Percentiles rank a stretch among this genome's conserved stretches.
These are phyloP conservation scores for Haplosporangium gracile DNA, from an alignment of 192 early-diverging fungal genomes.

Conservation along the genomic window DNA sequence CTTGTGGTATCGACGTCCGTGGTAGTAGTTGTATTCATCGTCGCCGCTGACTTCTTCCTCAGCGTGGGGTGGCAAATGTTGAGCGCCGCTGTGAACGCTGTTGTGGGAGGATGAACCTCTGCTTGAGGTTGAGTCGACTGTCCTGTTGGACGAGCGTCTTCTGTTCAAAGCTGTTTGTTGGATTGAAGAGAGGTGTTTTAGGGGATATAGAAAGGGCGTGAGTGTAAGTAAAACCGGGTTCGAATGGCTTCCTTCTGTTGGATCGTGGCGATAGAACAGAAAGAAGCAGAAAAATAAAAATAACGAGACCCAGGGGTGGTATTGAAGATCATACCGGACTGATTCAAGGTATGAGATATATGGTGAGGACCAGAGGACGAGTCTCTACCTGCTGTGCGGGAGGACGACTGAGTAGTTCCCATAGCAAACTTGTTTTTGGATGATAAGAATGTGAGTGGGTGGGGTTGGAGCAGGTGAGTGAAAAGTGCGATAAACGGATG, in stretches of 20 bases:
- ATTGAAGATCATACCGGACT: neutral
- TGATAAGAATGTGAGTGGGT: neutral
- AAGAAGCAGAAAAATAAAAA: neutral
- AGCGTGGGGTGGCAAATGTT: conserved; percentile 30
- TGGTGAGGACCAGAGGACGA: conserved; percentile 6
- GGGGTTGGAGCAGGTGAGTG: neutral
- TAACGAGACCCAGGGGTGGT: too few species aligned
- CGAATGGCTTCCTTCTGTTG: neutral
- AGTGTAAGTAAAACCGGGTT: neutral
- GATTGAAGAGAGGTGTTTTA: too few species aligned
- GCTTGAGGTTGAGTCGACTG: conserved; percentile 12
- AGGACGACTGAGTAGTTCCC: conserved; percentile 39
- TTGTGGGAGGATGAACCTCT: conserved; percentile 13
- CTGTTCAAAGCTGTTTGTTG: conserved; percentile 32
- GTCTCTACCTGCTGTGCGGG: conserved; percentile 19
- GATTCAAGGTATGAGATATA: conserved; percentile 1
- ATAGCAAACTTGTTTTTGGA: neutral
- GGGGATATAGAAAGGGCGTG: neutral
- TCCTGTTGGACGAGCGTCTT: conserved; percentile 36
- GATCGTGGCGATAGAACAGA: conserved; percentile 1
- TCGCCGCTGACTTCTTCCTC: conserved; percentile 15
- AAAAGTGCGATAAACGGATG: neutral
- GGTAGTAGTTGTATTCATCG: conserved; percentile 9
- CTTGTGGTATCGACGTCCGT: conserved; percentile 50
- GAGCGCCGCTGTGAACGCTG: neutral